Evolutionary conservation across 1,284 basidiomycete species (phyloP).

Genomic region (Gastroboletus turbinatus): DNA sequence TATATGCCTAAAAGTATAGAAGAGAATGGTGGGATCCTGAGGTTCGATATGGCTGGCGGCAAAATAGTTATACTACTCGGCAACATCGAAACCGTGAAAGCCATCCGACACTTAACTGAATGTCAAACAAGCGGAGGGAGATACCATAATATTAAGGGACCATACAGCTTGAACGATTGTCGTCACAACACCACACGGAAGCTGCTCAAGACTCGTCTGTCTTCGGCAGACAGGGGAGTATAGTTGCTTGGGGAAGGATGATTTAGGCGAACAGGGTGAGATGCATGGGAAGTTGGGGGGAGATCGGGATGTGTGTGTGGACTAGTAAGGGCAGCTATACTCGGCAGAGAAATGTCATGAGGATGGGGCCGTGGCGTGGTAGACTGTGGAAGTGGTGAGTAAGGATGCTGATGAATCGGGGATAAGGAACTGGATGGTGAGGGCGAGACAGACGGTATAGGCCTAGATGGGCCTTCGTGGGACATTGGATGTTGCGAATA

Average conservation of each 20-base stretch:
- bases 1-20: not conserved
- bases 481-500: constrained; percentile 17
- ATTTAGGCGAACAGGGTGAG: constrained; percentile 22
- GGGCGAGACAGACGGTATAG: constrained; percentile 40
- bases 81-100: constrained; percentile 1
- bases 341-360: constrained; percentile 20
- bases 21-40: not conserved
- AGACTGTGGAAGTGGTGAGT: constrained; percentile 24
- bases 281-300: constrained; percentile 24
- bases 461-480: constrained; percentile 36
- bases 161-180: not conserved
- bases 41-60: not conserved
- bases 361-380: constrained; percentile 6
- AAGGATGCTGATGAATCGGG: constrained; percentile 25
- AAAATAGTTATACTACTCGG: not conserved
- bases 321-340: constrained; percentile 24
- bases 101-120: not conserved
- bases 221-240: constrained; percentile 54
- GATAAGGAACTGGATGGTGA: constrained; percentile 35
- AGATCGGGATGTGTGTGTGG: constrained; percentile 23
- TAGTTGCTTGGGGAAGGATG: constrained; percentile 39
- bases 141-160: constrained; percentile 13
- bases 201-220: constrained; percentile 53
- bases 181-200: constrained; percentile 53
- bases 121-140: not conserved